A percentile compares a stretch with the other conserved stretches of the same genome.
These are phyloP conservation scores for Coniferiporia weirii DNA, from an alignment of 1,284 basidiomycete species.

Conservation along the genomic window DNA sequence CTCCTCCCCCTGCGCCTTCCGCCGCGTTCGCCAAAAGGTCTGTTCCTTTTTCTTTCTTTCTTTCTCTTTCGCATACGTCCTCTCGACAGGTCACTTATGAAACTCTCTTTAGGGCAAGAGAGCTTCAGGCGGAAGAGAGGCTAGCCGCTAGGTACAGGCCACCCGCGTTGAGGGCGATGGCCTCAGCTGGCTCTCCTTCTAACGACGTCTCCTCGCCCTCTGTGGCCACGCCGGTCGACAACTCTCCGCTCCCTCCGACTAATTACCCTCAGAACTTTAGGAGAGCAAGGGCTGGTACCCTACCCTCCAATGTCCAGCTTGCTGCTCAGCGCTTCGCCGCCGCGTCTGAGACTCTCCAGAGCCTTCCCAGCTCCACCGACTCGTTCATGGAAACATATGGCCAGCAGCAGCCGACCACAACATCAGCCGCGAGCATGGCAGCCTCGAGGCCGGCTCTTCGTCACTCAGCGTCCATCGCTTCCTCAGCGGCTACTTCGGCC, in stretches of 20 bases:
- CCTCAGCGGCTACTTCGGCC: slow-evolving; percentile 54
- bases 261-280: slow-evolving; percentile 75
- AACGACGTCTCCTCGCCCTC: slow-evolving; percentile 51
- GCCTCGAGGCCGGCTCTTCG: slow-evolving; percentile 66
- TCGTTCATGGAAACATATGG: slow-evolving; percentile 48
- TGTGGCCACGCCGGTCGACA: slow-evolving; percentile 52
- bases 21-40: slow-evolving; percentile 85
- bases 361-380: slow-evolving; percentile 54
- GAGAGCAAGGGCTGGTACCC: slow-evolving; percentile 83
- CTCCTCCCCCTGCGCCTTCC: slow-evolving; percentile 83
- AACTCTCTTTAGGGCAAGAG: slow-evolving; percentile 56
- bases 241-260: slow-evolving; percentile 52
- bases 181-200: slow-evolving; percentile 65
- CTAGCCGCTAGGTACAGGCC: slow-evolving; percentile 66
- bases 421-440: slow-evolving; percentile 35
- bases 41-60: slow-evolving; percentile 20
- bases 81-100: slow-evolving; percentile 12
- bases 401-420: slow-evolving; percentile 35
- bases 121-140: slow-evolving; percentile 72
- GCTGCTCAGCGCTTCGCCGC: slow-evolving; percentile 78
- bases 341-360: slow-evolving; percentile 52
- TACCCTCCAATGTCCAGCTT: slow-evolving; percentile 83
- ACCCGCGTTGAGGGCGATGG: slow-evolving; percentile 70
- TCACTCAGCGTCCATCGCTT: slow-evolving; percentile 67
- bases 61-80: slow-evolving; percentile 10